Conservation (phyloP, 495 filamentous ascomycete species). For the Lasiosphaeria ovina region DNA sequence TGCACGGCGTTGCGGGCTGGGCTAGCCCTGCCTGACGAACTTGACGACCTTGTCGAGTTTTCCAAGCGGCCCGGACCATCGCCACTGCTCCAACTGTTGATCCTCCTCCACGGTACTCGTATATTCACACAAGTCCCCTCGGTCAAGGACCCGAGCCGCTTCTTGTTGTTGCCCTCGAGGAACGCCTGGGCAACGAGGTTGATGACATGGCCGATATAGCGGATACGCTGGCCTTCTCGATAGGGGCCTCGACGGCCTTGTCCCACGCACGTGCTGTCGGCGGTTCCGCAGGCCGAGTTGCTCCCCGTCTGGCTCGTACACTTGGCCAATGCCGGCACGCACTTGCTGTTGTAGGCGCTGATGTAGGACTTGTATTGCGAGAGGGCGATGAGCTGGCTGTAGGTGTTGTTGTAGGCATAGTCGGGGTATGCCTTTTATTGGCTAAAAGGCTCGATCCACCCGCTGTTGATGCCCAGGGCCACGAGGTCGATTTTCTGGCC, state of each 20-base stretch:
- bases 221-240: constrained; percentile 51
- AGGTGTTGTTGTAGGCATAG: constrained; percentile 68
- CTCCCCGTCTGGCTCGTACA: constrained; percentile 38
- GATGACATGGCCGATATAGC: too few species aligned
- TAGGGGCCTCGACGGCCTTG: constrained; percentile 50
- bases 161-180: too few species aligned
- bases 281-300: constrained; percentile 29
- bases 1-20: too few species aligned
- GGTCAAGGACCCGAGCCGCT: too few species aligned
- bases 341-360: constrained; percentile 44
- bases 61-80: too few species aligned
- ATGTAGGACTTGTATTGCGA: constrained; percentile 56
- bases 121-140: too few species aligned
- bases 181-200: too few species aligned
- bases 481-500: constrained; percentile 55
- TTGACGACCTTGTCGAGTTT: too few species aligned
- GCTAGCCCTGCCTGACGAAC: too few species aligned
- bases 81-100: too few species aligned
- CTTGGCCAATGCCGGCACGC: constrained; percentile 55
- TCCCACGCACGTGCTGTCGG: constrained; percentile 58
- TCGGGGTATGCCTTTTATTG: constrained; percentile 63
- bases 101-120: too few species aligned
- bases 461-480: constrained; percentile 52
- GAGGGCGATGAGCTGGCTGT: too few species aligned
- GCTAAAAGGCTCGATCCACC: constrained; percentile 50